A percentile compares a stretch with the other conserved stretches of the same genome.
phyloP scores from a whole-genome alignment of 148 eudicot species.

The Vaccinium corymbosum region DNA sequence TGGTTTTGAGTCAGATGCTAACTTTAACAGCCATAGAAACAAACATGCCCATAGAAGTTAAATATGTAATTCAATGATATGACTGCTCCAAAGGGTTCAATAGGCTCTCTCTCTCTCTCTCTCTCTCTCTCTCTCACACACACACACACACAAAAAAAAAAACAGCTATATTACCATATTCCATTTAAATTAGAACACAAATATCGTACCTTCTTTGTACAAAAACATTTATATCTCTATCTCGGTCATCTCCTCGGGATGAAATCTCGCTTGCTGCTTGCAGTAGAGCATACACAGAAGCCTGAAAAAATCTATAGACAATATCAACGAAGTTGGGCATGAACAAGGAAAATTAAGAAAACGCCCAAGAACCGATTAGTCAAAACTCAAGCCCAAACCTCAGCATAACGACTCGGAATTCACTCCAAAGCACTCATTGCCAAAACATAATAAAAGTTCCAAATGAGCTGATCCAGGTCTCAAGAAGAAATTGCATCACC shows the following conservation, averaged over 20 bases:
- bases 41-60: not conserved
- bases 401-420: not conserved
- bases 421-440: not conserved
- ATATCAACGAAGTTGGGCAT: conserved; percentile 9
- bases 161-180: not conserved
- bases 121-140: not conserved
- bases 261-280: conserved; percentile 91
- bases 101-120: not conserved
- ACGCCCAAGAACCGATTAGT: not conserved
- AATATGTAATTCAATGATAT: not conserved
- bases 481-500: too few relatives aligned
- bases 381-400: conserved; percentile 5
- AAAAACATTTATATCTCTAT: conserved; percentile 64
- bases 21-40: too few relatives aligned
- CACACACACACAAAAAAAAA: not conserved
- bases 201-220: conserved; percentile 78
- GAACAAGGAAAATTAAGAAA: conserved; percentile 4
- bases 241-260: conserved; percentile 77
- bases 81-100: not conserved
- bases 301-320: conserved; percentile 44
- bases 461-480: too few relatives aligned
- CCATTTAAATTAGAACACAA: not conserved
- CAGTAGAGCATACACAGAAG: conserved; percentile 76
- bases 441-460: not conserved
- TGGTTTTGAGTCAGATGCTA: too few relatives aligned